These are phyloP conservation scores for Nemophila menziesii DNA, from an alignment of 257 asterid species.

Conservation along the genomic window DNA sequence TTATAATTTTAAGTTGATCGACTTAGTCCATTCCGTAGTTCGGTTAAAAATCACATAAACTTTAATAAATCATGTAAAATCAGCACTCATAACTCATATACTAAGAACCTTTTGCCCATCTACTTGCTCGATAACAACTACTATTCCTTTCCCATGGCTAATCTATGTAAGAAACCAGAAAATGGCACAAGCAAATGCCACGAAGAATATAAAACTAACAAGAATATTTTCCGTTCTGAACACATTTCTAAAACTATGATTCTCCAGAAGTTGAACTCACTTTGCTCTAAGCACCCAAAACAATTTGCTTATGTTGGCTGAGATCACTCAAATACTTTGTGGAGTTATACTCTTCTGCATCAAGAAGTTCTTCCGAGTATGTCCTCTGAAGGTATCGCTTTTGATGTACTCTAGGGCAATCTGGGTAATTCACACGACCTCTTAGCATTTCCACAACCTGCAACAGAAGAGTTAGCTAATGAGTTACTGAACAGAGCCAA, in stretches of 20 bases:
- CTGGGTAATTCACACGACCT: slow-evolving; percentile 7
- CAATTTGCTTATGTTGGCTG: slow-evolving; percentile 10
- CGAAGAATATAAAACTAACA: no score
- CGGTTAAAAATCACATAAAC: no score
- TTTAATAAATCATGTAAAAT: no score
- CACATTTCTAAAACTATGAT: background rate
- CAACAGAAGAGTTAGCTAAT: background rate
- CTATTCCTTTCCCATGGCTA: background rate
- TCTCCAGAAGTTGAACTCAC: background rate
- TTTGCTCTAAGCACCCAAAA: slow-evolving; percentile 12
- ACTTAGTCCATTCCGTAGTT: no score
- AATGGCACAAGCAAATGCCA: no score
- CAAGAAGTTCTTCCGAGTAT: slow-evolving; percentile 36
- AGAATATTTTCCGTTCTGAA: background rate
- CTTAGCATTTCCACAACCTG: slow-evolving; percentile 29
- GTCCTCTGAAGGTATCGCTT: slow-evolving; percentile 21
- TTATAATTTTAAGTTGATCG: no score
- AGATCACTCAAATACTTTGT: slow-evolving; percentile 29
- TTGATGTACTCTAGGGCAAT: background rate
- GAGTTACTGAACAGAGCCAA: background rate
- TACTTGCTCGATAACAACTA: no score
- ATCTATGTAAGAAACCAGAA: background rate
- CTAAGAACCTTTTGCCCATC: no score
- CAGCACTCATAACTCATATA: no score
- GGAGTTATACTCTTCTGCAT: slow-evolving; percentile 36